Evolutionary conservation across 2,329 filamentous ascomycete genomes (phyloP).

Genomic region (Pestalotiopsis sp.): DNA sequence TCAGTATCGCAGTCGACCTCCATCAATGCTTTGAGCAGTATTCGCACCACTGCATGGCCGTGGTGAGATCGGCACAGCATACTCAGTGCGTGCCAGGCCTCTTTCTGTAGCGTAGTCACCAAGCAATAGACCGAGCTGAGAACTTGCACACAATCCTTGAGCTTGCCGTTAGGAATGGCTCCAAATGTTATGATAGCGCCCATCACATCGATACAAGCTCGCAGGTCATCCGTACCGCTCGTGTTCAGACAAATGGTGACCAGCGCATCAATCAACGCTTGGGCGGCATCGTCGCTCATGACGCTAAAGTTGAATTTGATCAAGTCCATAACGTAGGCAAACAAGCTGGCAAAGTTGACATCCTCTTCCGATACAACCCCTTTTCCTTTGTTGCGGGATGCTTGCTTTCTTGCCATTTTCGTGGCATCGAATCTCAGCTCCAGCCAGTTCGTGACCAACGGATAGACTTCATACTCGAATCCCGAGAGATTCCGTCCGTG

Average conservation of each 20-base stretch:
- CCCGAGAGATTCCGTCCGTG: conserved; percentile 63
- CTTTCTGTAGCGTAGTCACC: conserved; percentile 58
- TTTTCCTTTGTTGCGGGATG: conserved; percentile 43
- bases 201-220: conserved; percentile 66
- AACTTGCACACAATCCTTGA: conserved; percentile 68
- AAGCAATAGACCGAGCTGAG: conserved; percentile 72
- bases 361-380: conserved; percentile 51
- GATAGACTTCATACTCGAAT: conserved; percentile 67
- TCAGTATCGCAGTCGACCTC: conserved; percentile 45
- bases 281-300: conserved; percentile 62
- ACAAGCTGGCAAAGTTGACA: conserved; percentile 62
- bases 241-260: conserved; percentile 70
- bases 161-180: conserved; percentile 61
- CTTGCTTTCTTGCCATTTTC: conserved; percentile 50
- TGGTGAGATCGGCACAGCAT: conserved; percentile 75
- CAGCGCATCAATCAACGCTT: conserved; percentile 60
- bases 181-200: conserved; percentile 73
- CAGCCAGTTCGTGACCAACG: conserved; percentile 63
- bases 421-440: conserved; percentile 54
- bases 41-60: conserved; percentile 66
- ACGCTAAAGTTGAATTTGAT: conserved; percentile 76
- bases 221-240: conserved; percentile 63
- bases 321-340: conserved; percentile 65
- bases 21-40: conserved; percentile 62
- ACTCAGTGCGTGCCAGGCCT: conserved; percentile 69